Conservation (phyloP, 2,329 filamentous ascomycete genomes). For the Teratosphaeriaceae sp. region DNA sequence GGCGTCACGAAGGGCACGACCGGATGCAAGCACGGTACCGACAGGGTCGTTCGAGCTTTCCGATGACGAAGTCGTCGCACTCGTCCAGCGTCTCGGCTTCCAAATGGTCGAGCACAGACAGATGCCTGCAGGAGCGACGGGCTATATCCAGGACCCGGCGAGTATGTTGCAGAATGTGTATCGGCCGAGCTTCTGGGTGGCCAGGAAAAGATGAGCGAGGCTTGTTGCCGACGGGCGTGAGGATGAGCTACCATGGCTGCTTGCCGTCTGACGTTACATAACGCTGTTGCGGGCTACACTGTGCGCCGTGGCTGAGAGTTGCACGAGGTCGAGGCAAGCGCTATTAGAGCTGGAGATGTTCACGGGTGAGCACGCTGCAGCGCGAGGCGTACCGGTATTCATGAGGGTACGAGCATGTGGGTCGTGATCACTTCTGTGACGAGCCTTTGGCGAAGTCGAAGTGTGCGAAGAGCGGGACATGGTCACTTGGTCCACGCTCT, state of each 20-base stretch:
- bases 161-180: constrained; percentile 88
- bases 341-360: too few relatives aligned
- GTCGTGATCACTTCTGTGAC: too few relatives aligned
- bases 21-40: too few relatives aligned
- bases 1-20: too few relatives aligned
- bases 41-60: constrained; percentile 85
- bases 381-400: too few relatives aligned
- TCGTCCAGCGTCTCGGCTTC: constrained; percentile 74
- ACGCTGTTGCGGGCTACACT: too few relatives aligned
- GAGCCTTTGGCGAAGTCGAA: too few relatives aligned
- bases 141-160: constrained; percentile 77
- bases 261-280: too few relatives aligned
- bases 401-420: too few relatives aligned
- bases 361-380: too few relatives aligned
- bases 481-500: constrained; percentile 48
- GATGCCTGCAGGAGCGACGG: constrained; percentile 53
- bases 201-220: constrained; percentile 52
- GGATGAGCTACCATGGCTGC: too few relatives aligned
- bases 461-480: constrained; percentile 44
- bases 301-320: background rate
- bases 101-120: constrained; percentile 49
- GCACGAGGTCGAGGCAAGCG: background rate
- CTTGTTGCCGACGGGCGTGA: background rate
- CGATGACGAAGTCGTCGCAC: constrained; percentile 74
- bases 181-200: constrained; percentile 76